Conservation (phyloP, 148 eudicot genomes). For the Diospyros lotus region DNA sequence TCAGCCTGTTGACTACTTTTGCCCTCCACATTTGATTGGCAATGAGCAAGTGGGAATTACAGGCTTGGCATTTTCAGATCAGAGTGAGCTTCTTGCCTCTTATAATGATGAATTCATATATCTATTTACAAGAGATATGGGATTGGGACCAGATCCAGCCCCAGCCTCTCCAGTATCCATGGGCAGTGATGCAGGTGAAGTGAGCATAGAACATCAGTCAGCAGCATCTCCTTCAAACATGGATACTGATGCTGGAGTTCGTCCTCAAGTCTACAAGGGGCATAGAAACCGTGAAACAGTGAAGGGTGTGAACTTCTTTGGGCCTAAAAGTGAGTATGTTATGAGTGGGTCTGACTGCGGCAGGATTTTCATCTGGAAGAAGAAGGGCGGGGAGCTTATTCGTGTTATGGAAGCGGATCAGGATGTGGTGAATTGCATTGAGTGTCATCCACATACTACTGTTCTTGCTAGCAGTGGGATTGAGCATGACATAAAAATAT, state of each 20-base stretch:
- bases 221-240: conserved; percentile 22
- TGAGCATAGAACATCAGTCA: conserved; percentile 19
- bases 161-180: conserved; percentile 31
- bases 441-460: conserved; percentile 73
- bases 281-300: conserved; percentile 66
- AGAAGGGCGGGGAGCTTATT: conserved; percentile 66
- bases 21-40: conserved; percentile 75
- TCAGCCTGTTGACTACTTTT: conserved; percentile 71
- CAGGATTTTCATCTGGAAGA: conserved; percentile 84
- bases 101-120: conserved; percentile 72
- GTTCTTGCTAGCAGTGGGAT: conserved; percentile 89
- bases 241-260: conserved; percentile 32
- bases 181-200: conserved; percentile 33
- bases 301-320: conserved; percentile 88
- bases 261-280: conserved; percentile 74
- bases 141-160: conserved; percentile 60
- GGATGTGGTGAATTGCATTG: conserved; percentile 78
- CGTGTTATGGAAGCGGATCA: conserved; percentile 91
- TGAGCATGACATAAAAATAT: conserved; percentile 73
- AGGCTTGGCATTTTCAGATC: conserved; percentile 82
- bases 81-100: conserved; percentile 84
- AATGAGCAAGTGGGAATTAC: conserved; percentile 61
- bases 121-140: conserved; percentile 72
- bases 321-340: conserved; percentile 82
- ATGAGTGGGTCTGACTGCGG: conserved; percentile 99